Evolutionary conservation across 805 yeast species (phyloP), one percentile per base, ranked within the genome.

Genomic region (Tetrapisispora fleetii): DNA sequence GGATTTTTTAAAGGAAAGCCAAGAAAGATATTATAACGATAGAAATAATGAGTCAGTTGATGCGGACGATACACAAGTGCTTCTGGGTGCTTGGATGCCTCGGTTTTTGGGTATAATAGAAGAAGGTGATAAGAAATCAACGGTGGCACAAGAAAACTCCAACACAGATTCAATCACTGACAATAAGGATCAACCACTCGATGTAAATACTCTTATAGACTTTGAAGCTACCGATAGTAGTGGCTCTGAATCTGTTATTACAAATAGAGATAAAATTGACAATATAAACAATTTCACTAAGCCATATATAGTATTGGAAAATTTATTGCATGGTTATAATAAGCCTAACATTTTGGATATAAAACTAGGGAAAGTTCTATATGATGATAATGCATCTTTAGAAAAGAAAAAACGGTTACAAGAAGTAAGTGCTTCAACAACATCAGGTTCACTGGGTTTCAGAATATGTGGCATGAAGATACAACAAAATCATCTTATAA

Each of bases 391-490:
- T 14, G 79, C 86, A 1, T 52, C 76, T 2, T 60, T 54, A 0
- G 95, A 79, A 28, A 91, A 93, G 58, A 71, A 65, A 16, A 66
- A 65, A 45, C 64, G 98, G 39, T 67, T 91, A 58, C 68, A 65
- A 28, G 65, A 72, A 24, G 96, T 93, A 0, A 76, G 93, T 41
- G 60, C 67, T 1, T 50, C 68, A 0, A 91, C 98, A 1, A 91
- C 98, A 0, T 83, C 93, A 41, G 96, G 96, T 0, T 69, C 81
- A 3, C 69, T 86, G 13, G 75, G 80, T 17, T 80, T 83, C 54
- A 70, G 99, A 51, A 78, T 91, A 3, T 90, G 98, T 57, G 99
- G 99, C 0, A 85, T 91, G 91, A 81, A 81, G 52, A 64, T 83
- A 5, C 72, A 63, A 53, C 50, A 56, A 27, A 56, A 56, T 33